Conservation (phyloP, 2,329 filamentous ascomycete species). For the Dactylella cylindrospora region DNA sequence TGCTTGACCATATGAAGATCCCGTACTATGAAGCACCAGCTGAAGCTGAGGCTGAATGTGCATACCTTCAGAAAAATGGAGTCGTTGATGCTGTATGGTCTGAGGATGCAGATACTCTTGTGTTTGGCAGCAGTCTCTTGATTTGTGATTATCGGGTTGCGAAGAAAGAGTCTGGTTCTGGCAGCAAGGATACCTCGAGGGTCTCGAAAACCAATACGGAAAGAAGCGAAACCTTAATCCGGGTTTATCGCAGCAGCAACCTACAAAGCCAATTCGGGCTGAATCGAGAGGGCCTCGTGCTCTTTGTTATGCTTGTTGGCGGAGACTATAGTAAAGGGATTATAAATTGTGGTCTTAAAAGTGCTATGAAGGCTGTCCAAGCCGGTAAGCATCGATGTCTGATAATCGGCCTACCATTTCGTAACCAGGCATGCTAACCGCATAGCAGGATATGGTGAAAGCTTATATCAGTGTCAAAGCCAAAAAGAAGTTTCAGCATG, state of each 20-base stretch:
- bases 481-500: slow-evolving; percentile 78
- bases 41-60: slow-evolving; percentile 95
- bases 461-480: slow-evolving; percentile 83
- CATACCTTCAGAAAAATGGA: slow-evolving; percentile 75
- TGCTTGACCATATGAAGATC: slow-evolving; percentile 83
- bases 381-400: slow-evolving; percentile 81
- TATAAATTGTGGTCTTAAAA: slow-evolving; percentile 81
- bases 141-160: no score
- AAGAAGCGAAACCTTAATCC: no score
- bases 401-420: slow-evolving; percentile 54
- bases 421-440: slow-evolving; percentile 62
- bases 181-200: no score
- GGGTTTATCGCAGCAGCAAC: slow-evolving; percentile 60
- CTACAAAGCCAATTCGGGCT: slow-evolving; percentile 73
- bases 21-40: slow-evolving; percentile 82
- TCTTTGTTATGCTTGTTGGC: slow-evolving; percentile 91
- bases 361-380: slow-evolving; percentile 83
- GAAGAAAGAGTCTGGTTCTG: no score
- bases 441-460: slow-evolving; percentile 71
- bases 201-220: slow-evolving; percentile 64
- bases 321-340: slow-evolving; percentile 94
- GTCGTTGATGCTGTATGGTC: slow-evolving; percentile 90
- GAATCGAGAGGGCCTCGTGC: slow-evolving; percentile 91
- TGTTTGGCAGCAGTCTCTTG: slow-evolving; percentile 95
- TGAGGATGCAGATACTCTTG: slow-evolving; percentile 94